These are phyloP conservation scores for Ascochyta clinopodiicola DNA, from an alignment of 2,329 filamentous ascomycete genomes.

Conservation along the genomic window DNA sequence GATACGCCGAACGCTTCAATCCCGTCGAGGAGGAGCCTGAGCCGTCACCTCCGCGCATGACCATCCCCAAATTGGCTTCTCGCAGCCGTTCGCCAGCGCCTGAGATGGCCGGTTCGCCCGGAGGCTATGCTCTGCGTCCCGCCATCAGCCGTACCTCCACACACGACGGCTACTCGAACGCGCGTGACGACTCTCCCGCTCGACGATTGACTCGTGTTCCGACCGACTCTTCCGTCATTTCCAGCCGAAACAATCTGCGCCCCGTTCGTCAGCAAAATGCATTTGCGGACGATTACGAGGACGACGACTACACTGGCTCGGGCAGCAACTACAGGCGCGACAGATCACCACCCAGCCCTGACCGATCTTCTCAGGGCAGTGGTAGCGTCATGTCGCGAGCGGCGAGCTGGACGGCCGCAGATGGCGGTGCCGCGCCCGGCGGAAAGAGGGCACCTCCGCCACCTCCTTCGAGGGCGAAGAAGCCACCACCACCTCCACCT, in stretches of 20 bases:
- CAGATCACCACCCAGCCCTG: slow-evolving; percentile 60
- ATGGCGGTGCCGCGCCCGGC: slow-evolving; percentile 24
- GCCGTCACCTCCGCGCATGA: slow-evolving; percentile 57
- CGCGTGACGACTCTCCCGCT: slow-evolving; percentile 60
- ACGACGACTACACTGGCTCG: slow-evolving; percentile 37
- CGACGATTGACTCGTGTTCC: slow-evolving; percentile 59
- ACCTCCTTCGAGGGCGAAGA: slow-evolving; percentile 69
- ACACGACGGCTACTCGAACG: slow-evolving; percentile 63
- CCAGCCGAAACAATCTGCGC: slow-evolving; percentile 57
- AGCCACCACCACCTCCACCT: slow-evolving; percentile 68
- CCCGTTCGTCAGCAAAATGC: slow-evolving; percentile 45
- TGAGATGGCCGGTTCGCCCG: slow-evolving; percentile 34
- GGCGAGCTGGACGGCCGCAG: slow-evolving; percentile 56
- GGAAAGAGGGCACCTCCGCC: slow-evolving; percentile 61
- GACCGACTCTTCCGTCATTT: slow-evolving; percentile 61
- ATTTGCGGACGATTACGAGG: slow-evolving; percentile 47
- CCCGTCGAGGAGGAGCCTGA: slow-evolving; percentile 63
- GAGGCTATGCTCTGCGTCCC: slow-evolving; percentile 53
- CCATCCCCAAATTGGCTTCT: slow-evolving; percentile 50
- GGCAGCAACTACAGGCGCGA: slow-evolving; percentile 47
- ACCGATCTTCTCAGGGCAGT: slow-evolving; percentile 50
- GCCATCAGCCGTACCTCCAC: slow-evolving; percentile 60
- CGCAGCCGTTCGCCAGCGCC: slow-evolving; percentile 52
- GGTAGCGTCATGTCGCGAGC: slow-evolving; percentile 59
- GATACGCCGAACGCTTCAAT: slow-evolving; percentile 66